A percentile compares a stretch with the other conserved stretches of the same genome.
Conservation (phyloP, 371 early-diverging fungal species). For the Zancudomyces culisetae region DNA sequence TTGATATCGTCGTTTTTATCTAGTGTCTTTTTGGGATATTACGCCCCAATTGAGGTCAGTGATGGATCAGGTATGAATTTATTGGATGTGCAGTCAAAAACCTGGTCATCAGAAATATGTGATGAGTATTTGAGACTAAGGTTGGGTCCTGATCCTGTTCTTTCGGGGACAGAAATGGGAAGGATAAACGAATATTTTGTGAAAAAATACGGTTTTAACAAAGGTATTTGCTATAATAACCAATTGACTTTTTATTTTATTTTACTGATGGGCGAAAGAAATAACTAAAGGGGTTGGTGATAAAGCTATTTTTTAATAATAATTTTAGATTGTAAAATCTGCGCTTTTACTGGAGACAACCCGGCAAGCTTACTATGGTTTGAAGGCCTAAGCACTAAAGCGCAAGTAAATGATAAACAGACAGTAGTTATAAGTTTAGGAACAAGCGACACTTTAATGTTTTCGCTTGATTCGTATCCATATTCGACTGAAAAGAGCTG, state of each 20-base stretch:
- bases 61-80: slow-evolving; percentile 74
- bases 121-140: slow-evolving; percentile 17
- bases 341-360: slow-evolving; percentile 71
- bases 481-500: no score
- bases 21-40: slow-evolving; percentile 37
- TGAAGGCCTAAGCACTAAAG: slow-evolving; percentile 17
- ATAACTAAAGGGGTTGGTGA: no score
- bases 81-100: slow-evolving; percentile 35
- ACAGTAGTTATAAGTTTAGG: slow-evolving; percentile 50
- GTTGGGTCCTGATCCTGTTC: slow-evolving; percentile 17
- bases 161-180: slow-evolving; percentile 15
- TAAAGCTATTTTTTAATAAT: slow-evolving; percentile 8
- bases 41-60: slow-evolving; percentile 44
- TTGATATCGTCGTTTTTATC: slow-evolving; percentile 55
- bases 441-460: slow-evolving; percentile 57
- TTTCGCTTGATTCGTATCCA: slow-evolving; percentile 30
- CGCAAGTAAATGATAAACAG: slow-evolving; percentile 21
- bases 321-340: slow-evolving; percentile 28
- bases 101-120: slow-evolving; percentile 27
- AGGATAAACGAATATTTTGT: slow-evolving; percentile 20
- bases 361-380: slow-evolving; percentile 49
- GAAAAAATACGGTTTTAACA: slow-evolving; percentile 8
- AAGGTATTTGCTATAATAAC: neutral
- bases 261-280: no score
- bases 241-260: neutral